Evolutionary conservation across 2,329 filamentous ascomycete genomes (phyloP).

Genomic region (Aspergillus bombycis): DNA sequence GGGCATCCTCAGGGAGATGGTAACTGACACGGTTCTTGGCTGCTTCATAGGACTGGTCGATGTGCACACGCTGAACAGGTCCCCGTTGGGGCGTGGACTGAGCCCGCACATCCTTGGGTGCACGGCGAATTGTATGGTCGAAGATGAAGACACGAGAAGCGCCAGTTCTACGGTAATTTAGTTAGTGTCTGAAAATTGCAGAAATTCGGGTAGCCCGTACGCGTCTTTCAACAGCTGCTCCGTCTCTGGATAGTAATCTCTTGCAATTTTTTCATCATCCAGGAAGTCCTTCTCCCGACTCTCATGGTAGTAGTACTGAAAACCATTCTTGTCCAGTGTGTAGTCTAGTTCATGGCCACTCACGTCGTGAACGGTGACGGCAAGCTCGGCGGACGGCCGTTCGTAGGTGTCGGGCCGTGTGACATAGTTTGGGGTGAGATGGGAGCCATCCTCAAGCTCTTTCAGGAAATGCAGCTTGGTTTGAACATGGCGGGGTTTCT

Average conservation of each 20-base stretch:
- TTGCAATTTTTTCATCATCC: slow-evolving; percentile 46
- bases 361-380: slow-evolving; percentile 46
- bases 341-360: slow-evolving; percentile 49
- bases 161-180: slow-evolving; percentile 36
- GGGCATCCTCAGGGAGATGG: slow-evolving; percentile 50
- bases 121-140: slow-evolving; percentile 54
- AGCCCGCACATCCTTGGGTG: slow-evolving; percentile 35
- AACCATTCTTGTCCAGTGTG: slow-evolving; percentile 51
- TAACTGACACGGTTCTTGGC: slow-evolving; percentile 47
- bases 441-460: slow-evolving; percentile 47
- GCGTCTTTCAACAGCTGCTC: slow-evolving; percentile 50
- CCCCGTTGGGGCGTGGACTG: slow-evolving; percentile 41
- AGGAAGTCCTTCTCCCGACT: slow-evolving; percentile 43
- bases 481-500: slow-evolving; percentile 40
- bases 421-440: slow-evolving; percentile 42
- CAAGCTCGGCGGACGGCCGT: slow-evolving; percentile 42
- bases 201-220: slow-evolving; percentile 20
- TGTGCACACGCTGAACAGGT: slow-evolving; percentile 56
- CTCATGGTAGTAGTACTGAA: slow-evolving; percentile 47
- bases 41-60: slow-evolving; percentile 54
- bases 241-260: slow-evolving; percentile 51
- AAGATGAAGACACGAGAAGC: slow-evolving; percentile 52
- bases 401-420: slow-evolving; percentile 46
- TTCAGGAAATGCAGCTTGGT: slow-evolving; percentile 53
- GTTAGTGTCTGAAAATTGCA: background rate